These are phyloP conservation scores for Striga hermonthica DNA, from an alignment of 305 asterid species.

Conservation along the genomic window DNA sequence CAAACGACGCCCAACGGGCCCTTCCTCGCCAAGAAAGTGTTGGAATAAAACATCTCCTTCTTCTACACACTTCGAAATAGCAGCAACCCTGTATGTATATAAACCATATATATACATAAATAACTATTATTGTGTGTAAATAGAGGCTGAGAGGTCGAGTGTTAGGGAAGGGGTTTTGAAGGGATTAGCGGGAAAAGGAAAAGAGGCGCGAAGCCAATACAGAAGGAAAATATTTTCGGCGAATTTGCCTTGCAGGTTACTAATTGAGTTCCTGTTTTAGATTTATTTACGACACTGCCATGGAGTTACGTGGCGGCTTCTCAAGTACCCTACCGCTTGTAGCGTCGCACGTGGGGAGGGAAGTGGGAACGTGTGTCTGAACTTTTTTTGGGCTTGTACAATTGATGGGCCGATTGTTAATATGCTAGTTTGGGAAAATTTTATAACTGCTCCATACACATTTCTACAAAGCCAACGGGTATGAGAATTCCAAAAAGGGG, in stretches of 20 bases:
- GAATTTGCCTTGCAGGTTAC: background rate
- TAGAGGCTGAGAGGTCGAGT: constrained; percentile 19
- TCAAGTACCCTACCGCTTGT: constrained; percentile 26
- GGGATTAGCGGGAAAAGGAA: constrained; percentile 40
- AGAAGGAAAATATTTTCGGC: constrained; percentile 4
- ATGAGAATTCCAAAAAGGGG: too few relatives aligned
- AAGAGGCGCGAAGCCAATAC: constrained; percentile 52
- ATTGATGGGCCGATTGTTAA: too few relatives aligned
- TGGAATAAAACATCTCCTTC: constrained; percentile 79
- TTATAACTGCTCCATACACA: too few relatives aligned
- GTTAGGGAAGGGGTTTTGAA: constrained; percentile 24
- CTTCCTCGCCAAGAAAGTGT: constrained; percentile 69
- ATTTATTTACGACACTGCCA: constrained; percentile 39
- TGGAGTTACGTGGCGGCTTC: constrained; percentile 16
- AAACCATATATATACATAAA: background rate
- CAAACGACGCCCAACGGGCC: constrained; percentile 90
- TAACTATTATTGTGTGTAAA: background rate
- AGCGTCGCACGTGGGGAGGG: constrained; percentile 25
- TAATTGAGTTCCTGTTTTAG: constrained; percentile 5
- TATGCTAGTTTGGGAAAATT: too few relatives aligned
- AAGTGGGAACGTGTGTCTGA: too few relatives aligned
- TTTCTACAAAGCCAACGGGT: too few relatives aligned
- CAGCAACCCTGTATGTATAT: background rate
- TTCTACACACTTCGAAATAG: constrained; percentile 1
- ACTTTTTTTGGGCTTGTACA: too few relatives aligned